Evolutionary conservation across 176 grass and related monocot genomes (phyloP).

Genomic region (Oryza glaberrima): DNA sequence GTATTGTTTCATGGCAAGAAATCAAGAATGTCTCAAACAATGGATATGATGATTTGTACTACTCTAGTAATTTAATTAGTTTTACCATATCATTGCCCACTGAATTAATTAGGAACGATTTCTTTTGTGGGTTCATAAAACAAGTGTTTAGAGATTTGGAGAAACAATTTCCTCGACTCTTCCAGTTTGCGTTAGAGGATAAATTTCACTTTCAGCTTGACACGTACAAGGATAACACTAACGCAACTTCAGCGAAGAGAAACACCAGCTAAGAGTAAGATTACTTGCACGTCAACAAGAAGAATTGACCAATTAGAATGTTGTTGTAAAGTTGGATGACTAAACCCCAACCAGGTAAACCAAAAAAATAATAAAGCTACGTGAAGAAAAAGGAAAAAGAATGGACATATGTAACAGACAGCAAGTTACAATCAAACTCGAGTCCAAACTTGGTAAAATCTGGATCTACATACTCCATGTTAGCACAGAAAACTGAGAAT

Average conservation of each 20-base stretch:
- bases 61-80: background rate
- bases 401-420: background rate
- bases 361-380: background rate
- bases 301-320: background rate
- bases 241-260: background rate
- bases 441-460: background rate
- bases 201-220: background rate
- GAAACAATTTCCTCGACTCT: background rate
- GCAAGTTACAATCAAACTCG: background rate
- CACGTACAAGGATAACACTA: background rate
- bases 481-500: background rate
- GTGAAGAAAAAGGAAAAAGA: background rate
- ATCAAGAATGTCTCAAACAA: slow-evolving; percentile 5
- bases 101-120: background rate
- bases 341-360: background rate
- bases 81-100: background rate
- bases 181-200: background rate
- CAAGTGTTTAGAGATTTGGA: background rate
- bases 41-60: slow-evolving; percentile 11
- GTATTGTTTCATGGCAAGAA: background rate
- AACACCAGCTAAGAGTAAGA: background rate
- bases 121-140: background rate
- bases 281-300: background rate
- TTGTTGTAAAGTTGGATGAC: background rate
- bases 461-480: slow-evolving; percentile 3